Conservation (phyloP, 2,329 filamentous ascomycete species). For the Penicillium expansum region DNA sequence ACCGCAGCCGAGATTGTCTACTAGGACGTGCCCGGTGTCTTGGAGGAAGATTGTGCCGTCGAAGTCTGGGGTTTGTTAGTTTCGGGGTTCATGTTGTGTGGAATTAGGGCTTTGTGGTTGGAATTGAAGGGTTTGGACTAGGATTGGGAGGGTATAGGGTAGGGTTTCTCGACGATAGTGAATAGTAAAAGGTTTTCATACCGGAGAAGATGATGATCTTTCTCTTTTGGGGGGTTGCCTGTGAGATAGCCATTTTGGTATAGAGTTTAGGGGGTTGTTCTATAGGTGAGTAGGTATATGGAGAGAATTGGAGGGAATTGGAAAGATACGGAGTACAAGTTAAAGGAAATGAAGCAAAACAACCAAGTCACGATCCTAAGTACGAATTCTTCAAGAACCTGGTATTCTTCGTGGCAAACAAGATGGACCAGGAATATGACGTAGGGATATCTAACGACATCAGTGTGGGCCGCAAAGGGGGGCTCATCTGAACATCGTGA, state of each 20-base stretch:
- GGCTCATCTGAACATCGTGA: constrained; percentile 1
- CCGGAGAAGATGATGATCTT: constrained; percentile 49
- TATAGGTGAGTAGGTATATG: neutral
- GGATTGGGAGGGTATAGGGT: neutral
- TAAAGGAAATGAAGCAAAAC: neutral
- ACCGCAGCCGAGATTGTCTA: constrained; percentile 64
- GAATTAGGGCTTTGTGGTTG: neutral
- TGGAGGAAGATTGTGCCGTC: constrained; percentile 72
- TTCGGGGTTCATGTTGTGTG: neutral
- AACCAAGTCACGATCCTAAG: neutral
- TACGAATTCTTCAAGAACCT: neutral
- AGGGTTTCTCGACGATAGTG: neutral
- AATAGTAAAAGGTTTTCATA: constrained; percentile 21
- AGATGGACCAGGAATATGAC: constrained; percentile 5
- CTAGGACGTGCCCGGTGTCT: constrained; percentile 67
- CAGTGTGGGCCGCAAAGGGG: constrained; percentile 4
- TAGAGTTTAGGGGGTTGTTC: neutral
- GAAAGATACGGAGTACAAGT: neutral
- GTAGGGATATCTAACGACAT: constrained; percentile 4
- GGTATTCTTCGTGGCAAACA: constrained; percentile 1
- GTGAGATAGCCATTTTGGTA: constrained; percentile 6
- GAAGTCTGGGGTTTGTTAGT: constrained; percentile 52
- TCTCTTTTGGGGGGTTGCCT: constrained; percentile 31
- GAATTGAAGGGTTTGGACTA: neutral
- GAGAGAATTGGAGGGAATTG: neutral